Conservation (phyloP, 257 asterid species). For the Ehretia macrophylla region DNA sequence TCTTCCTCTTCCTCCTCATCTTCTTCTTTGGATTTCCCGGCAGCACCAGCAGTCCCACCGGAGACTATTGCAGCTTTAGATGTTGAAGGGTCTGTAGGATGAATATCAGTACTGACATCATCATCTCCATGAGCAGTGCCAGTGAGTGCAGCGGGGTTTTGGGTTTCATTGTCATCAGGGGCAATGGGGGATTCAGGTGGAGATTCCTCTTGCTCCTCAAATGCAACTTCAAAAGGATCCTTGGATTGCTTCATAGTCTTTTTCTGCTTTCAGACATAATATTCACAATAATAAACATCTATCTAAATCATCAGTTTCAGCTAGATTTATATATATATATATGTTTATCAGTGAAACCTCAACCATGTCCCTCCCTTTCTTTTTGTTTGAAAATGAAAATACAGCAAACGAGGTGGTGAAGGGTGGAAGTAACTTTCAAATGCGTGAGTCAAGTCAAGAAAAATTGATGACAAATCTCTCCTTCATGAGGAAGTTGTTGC, state of each 20-base stretch:
- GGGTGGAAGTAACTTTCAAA: no score
- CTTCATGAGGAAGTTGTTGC: no score
- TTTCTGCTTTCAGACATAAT: background rate
- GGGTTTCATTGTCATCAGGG: conserved; percentile 58
- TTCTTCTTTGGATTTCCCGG: conserved; percentile 69
- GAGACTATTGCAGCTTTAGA: conserved; percentile 21
- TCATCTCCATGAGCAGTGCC: conserved; percentile 29
- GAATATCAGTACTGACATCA: conserved; percentile 27
- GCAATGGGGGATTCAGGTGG: conserved; percentile 87
- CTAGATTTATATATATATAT: no score
- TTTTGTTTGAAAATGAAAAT: no score
- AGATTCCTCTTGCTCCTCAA: conserved; percentile 85
- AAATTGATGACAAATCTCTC: no score
- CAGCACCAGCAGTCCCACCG: conserved; percentile 36
- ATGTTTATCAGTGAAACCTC: background rate
- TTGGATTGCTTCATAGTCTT: conserved; percentile 69
- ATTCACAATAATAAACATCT: background rate
- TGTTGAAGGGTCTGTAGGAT: conserved; percentile 40
- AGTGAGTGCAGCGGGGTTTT: conserved; percentile 39
- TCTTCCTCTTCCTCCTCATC: conserved; percentile 96
- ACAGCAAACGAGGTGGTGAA: background rate
- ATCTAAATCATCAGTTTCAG: background rate
- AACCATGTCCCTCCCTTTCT: background rate
- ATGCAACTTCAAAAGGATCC: conserved; percentile 90
- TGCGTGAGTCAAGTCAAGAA: no score